Percentiles rank a stretch among this genome's conserved stretches.
Conservation (phyloP, 2,329 filamentous ascomycete genomes). For the Didymella exigua region DNA sequence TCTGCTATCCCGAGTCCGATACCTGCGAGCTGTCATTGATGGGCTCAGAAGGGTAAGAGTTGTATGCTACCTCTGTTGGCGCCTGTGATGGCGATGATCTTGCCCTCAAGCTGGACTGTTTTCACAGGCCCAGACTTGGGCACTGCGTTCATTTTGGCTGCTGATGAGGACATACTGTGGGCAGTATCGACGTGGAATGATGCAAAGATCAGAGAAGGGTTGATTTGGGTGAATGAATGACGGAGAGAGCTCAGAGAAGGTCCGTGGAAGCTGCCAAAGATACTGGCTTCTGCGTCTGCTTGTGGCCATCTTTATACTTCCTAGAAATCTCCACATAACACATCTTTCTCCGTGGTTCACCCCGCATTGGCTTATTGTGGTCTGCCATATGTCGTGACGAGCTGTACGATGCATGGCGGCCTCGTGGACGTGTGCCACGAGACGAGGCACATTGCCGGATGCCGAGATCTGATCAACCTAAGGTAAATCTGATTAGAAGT, state of each 20-base stretch:
- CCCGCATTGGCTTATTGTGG: conserved; percentile 3
- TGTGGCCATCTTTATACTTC: conserved; percentile 5
- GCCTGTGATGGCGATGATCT: conserved; percentile 39
- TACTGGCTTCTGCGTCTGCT: not conserved
- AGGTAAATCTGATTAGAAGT: conserved; percentile 1
- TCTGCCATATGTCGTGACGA: conserved; percentile 25
- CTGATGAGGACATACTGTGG: conserved; percentile 23
- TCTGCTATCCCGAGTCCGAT: conserved; percentile 56
- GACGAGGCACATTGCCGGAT: conserved; percentile 12
- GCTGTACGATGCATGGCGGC: conserved; percentile 18
- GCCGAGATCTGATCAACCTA: conserved; percentile 9
- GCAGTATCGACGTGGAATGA: not conserved
- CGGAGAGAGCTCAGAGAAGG: not conserved
- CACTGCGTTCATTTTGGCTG: conserved; percentile 15
- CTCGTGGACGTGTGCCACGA: conserved; percentile 21
- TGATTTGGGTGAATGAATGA: not conserved
- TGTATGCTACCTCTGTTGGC: conserved; percentile 31
- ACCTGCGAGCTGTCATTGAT: conserved; percentile 23
- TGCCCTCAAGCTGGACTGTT: conserved; percentile 33
- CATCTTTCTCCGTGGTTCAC: conserved; percentile 5
- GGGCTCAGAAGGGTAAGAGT: not conserved
- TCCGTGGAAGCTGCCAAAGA: not conserved
- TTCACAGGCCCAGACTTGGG: conserved; percentile 27
- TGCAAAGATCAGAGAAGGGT: not conserved
- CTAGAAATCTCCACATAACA: not conserved